A percentile compares a stretch with the other conserved stretches of the same genome.
These are phyloP conservation scores for Magnolia kwangsiensis DNA, from an alignment of 164 flowering plant genomes.

Conservation along the genomic window DNA sequence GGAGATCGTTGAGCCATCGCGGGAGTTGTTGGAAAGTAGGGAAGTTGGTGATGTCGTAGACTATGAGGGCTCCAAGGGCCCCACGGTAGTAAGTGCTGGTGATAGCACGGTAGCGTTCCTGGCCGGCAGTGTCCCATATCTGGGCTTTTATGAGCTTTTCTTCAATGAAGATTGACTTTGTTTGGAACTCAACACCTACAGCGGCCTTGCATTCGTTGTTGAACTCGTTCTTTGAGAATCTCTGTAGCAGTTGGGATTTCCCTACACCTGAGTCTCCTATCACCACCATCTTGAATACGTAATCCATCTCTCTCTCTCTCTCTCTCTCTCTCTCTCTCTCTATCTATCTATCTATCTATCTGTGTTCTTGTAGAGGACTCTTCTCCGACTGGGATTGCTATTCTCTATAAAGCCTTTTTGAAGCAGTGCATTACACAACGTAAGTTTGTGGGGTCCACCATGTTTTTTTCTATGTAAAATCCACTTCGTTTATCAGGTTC, in stretches of 20 bases:
- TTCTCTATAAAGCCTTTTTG: too few species aligned
- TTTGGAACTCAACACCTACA: constrained; percentile 20
- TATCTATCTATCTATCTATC: neutral
- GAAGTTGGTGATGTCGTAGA: constrained; percentile 15
- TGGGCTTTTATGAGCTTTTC: constrained; percentile 22
- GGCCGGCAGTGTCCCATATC: constrained; percentile 28
- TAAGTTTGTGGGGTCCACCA: too few species aligned
- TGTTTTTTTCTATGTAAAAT: too few species aligned
- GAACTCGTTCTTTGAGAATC: constrained; percentile 20
- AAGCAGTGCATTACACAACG: too few species aligned
- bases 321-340: neutral
- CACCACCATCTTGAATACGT: constrained; percentile 19
- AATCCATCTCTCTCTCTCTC: constrained; percentile 9
- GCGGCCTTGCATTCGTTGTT: constrained; percentile 9
- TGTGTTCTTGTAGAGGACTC: neutral
- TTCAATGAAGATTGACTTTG: constrained; percentile 12
- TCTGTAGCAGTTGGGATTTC: constrained; percentile 14
- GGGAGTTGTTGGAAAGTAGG: constrained; percentile 12
- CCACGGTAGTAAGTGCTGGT: constrained; percentile 23
- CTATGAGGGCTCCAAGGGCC: constrained; percentile 19
- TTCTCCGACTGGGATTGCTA: neutral
- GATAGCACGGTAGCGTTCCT: constrained; percentile 18
- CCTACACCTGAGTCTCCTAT: constrained; percentile 22
- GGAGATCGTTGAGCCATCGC: constrained; percentile 18
- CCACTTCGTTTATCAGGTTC: too few species aligned